Conservation (phyloP, 2,329 filamentous ascomycete genomes). For the Pyrenochaeta sp. region DNA sequence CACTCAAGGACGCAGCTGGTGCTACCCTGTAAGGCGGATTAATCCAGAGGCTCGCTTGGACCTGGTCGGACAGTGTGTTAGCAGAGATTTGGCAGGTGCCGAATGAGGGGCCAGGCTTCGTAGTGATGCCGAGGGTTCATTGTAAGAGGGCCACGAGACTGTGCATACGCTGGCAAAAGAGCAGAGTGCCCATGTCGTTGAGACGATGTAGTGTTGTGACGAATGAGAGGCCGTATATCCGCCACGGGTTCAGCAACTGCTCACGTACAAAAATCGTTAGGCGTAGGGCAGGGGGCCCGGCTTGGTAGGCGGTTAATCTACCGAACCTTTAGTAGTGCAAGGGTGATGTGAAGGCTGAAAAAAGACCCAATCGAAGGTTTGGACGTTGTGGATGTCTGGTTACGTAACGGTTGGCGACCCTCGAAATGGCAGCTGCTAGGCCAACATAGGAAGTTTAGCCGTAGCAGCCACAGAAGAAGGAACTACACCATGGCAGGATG, state of each 20-base stretch:
- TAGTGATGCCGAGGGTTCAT: slow-evolving; percentile 32
- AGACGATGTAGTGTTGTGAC: slow-evolving; percentile 28
- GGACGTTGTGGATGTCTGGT: slow-evolving; percentile 7
- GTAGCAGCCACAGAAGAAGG: background rate
- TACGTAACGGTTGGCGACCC: slow-evolving; percentile 18
- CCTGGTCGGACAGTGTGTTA: slow-evolving; percentile 30
- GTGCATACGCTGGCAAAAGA: slow-evolving; percentile 41
- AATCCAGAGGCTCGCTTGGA: slow-evolving; percentile 39
- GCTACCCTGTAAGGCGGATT: slow-evolving; percentile 27
- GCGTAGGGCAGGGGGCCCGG: slow-evolving; percentile 12
- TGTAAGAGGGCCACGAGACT: slow-evolving; percentile 46
- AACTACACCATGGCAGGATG: slow-evolving; percentile 1
- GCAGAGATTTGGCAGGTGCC: slow-evolving; percentile 31
- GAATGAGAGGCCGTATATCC: slow-evolving; percentile 31
- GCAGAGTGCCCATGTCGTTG: slow-evolving; percentile 39
- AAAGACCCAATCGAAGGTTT: slow-evolving; percentile 16
- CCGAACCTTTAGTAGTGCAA: slow-evolving; percentile 15
- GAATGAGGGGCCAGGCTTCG: slow-evolving; percentile 39
- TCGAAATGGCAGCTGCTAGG: slow-evolving; percentile 11
- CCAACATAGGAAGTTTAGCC: slow-evolving; percentile 18
- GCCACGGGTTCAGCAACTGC: slow-evolving; percentile 26
- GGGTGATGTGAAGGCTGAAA: slow-evolving; percentile 14
- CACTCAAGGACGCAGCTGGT: slow-evolving; percentile 31
- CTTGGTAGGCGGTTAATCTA: slow-evolving; percentile 23
- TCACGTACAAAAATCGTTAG: slow-evolving; percentile 20